Evolutionary conservation across 1,284 basidiomycete species (phyloP).

Genomic region (Puccinia polysora): DNA sequence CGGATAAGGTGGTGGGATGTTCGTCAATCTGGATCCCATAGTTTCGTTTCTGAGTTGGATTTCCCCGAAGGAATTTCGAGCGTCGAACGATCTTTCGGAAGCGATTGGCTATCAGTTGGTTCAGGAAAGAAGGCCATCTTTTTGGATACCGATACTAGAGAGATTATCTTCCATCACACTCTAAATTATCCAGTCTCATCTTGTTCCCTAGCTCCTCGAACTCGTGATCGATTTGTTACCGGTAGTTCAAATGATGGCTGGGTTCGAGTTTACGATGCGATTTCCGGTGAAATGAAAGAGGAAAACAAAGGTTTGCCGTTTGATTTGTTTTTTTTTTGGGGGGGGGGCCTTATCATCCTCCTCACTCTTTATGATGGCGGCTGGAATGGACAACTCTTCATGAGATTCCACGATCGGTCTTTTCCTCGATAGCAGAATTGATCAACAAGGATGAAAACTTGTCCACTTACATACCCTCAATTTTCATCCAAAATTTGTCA

Average conservation of each 20-base stretch:
- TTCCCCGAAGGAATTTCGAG: conserved; percentile 80
- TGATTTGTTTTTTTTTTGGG: neutral
- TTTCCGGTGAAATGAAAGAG: conserved; percentile 78
- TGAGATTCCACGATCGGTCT: too few relatives aligned
- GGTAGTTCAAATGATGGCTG: conserved; percentile 88
- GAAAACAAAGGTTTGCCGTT: conserved; percentile 67
- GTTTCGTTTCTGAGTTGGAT: conserved; percentile 65
- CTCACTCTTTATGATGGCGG: too few relatives aligned
- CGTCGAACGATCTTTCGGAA: conserved; percentile 83
- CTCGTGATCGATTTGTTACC: conserved; percentile 83
- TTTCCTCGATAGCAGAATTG: neutral
- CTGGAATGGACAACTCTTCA: too few relatives aligned
- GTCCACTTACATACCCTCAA: too few relatives aligned
- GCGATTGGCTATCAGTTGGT: conserved; percentile 79
- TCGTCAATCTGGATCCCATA: conserved; percentile 59
- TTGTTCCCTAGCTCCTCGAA: conserved; percentile 64
- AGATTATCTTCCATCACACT: conserved; percentile 31
- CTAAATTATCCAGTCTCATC: conserved; percentile 59
- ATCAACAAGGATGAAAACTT: neutral
- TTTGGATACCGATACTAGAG: conserved; percentile 56
- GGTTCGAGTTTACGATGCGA: conserved; percentile 86
- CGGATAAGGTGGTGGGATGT: conserved; percentile 95
- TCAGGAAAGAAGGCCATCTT: conserved; percentile 88
- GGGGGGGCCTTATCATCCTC: too few relatives aligned
- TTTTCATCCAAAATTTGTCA: neutral